Conservation (phyloP, 2,329 filamentous ascomycete genomes). For the Ophiosphaerella herpotricha region DNA sequence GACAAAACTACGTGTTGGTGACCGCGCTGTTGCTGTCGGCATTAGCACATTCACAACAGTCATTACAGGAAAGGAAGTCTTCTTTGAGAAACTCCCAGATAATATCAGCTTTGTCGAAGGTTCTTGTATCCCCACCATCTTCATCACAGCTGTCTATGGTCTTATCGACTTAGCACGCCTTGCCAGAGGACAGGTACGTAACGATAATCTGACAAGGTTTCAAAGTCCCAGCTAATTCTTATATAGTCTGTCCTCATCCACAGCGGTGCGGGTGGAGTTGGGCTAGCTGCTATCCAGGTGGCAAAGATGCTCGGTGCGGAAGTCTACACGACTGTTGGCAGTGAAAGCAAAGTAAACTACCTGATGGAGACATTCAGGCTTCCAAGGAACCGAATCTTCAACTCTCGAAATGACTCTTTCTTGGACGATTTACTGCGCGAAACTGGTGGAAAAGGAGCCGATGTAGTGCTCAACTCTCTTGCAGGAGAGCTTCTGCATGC, state of each 20-base stretch:
- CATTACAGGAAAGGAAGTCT: background rate
- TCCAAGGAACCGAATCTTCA: slow-evolving; percentile 36
- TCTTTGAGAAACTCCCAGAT: slow-evolving; percentile 29
- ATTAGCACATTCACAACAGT: slow-evolving; percentile 4
- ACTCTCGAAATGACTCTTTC: slow-evolving; percentile 31
- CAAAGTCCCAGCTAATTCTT: too few relatives aligned
- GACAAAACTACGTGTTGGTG: slow-evolving; percentile 12
- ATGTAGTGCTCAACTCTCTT: slow-evolving; percentile 40
- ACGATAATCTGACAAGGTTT: too few relatives aligned
- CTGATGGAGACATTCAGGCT: slow-evolving; percentile 21
- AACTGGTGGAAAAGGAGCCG: slow-evolving; percentile 40
- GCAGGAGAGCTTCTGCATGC: slow-evolving; percentile 34
- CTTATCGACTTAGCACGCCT: slow-evolving; percentile 26
- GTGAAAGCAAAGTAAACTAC: slow-evolving; percentile 19
- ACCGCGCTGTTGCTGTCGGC: slow-evolving; percentile 16
- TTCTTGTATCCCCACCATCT: slow-evolving; percentile 28
- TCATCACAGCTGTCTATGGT: slow-evolving; percentile 25
- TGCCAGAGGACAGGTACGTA: slow-evolving; percentile 1
- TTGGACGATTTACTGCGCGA: slow-evolving; percentile 14
- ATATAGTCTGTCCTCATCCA: slow-evolving; percentile 16
- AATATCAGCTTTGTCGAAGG: slow-evolving; percentile 30
- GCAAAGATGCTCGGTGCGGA: slow-evolving; percentile 9
- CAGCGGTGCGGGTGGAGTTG: slow-evolving; percentile 20
- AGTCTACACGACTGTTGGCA: slow-evolving; percentile 22
- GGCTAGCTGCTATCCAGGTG: slow-evolving; percentile 11